A percentile compares a stretch with the other conserved stretches of the same genome.
phyloP scores from a whole-genome alignment of 371 early-diverging fungal species.

The Mucor irregularis region DNA sequence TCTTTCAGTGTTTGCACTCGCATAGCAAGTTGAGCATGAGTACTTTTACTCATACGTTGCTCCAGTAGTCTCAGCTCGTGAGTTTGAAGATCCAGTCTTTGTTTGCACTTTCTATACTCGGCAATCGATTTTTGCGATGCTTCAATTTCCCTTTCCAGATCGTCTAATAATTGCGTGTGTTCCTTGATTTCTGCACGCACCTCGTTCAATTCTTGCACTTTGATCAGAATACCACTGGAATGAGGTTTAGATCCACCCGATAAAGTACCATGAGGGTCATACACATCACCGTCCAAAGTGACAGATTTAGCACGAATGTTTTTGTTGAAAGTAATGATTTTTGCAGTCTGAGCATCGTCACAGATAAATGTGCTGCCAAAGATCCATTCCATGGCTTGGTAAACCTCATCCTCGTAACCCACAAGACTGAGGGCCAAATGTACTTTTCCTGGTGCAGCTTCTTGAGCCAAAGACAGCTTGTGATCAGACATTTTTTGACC shows the following conservation, averaged over 20 bases:
- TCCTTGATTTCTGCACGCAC: constrained; percentile 52
- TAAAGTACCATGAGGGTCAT: constrained; percentile 97
- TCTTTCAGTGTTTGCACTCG: constrained; percentile 50
- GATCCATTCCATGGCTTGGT: constrained; percentile 91
- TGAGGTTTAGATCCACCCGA: constrained; percentile 93
- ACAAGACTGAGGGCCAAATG: constrained; percentile 84
- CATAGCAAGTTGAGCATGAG: constrained; percentile 59
- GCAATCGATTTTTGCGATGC: constrained; percentile 39
- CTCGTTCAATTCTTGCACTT: constrained; percentile 67
- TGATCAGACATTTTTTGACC: constrained; percentile 59
- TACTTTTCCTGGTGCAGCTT: constrained; percentile 81
- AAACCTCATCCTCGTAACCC: constrained; percentile 76
- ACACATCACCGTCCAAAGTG: constrained; percentile 98
- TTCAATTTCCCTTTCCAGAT: constrained; percentile 48
- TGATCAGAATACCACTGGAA: constrained; percentile 74
- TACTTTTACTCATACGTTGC: constrained; percentile 70
- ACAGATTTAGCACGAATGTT: constrained; percentile 84
- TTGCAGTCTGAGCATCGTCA: constrained; percentile 84
- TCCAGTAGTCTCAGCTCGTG: constrained; percentile 75
- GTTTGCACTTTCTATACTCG: constrained; percentile 51
- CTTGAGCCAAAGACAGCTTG: constrained; percentile 69
- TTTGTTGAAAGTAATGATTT: constrained; percentile 86
- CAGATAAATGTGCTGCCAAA: constrained; percentile 96
- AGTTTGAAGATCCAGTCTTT: constrained; percentile 67
- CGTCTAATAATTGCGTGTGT: constrained; percentile 46